Conservation (phyloP, 1,284 basidiomycete genomes). For the Cystobasidium pallidum region DNA sequence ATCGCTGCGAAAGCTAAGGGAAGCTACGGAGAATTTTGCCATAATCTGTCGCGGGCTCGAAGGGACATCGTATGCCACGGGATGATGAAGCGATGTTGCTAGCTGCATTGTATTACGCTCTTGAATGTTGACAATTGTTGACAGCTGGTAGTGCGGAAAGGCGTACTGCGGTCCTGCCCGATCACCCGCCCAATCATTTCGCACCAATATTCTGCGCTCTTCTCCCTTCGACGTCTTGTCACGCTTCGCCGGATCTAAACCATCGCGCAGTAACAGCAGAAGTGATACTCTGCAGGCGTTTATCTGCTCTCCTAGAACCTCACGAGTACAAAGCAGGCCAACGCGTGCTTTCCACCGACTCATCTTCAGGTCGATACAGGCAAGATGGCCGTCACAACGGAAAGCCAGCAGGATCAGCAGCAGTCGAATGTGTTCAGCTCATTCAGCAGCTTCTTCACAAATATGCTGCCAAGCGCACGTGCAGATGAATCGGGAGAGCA, state of each 20-base stretch:
- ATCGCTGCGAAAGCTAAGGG: conserved; percentile 48
- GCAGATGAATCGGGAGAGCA: conserved; percentile 35
- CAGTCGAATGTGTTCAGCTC: conserved; percentile 21
- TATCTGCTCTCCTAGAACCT: background rate
- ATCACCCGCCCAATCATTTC: conserved; percentile 8
- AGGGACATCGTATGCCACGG: conserved; percentile 48
- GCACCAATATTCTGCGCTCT: conserved; percentile 6
- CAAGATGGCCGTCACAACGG: conserved; percentile 21
- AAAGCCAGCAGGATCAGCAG: conserved; percentile 28
- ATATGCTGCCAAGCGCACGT: conserved; percentile 34
- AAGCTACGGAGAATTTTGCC: conserved; percentile 51
- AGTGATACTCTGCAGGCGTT: background rate
- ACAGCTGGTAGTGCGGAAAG: too few species aligned
- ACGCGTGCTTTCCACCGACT: too few species aligned
- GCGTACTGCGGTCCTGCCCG: too few species aligned
- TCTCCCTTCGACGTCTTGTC: background rate
- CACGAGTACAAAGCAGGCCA: background rate
- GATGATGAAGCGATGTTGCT: background rate
- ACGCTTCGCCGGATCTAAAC: background rate
- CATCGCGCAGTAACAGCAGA: background rate
- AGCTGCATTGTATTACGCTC: too few species aligned
- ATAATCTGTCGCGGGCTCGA: conserved; percentile 51
- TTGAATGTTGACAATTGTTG: too few species aligned
- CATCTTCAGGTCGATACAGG: background rate
- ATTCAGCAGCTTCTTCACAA: conserved; percentile 43